Evolutionary conservation across 228 moss, liverwort and hornwort genomes (phyloP), one percentile per base, ranked within the genome.

Genomic region (Sphagnum magellanicum): DNA sequence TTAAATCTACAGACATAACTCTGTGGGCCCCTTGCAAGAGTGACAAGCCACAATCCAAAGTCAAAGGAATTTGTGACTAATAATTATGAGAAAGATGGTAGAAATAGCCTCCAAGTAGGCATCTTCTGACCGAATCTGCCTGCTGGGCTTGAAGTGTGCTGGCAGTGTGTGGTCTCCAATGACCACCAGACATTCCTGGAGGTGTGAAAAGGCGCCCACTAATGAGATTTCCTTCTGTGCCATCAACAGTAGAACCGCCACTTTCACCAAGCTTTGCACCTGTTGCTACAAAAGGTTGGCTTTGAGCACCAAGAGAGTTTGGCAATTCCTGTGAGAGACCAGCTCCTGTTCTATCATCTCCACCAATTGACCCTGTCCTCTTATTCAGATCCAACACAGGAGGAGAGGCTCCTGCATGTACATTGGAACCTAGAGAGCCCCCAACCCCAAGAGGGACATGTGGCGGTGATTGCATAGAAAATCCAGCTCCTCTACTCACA

Each of bases 91-190:
- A 32, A 32, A 32, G 32, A 32, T 32, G 32, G 32, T 32, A 32
- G 32, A 32, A 2, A 32, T 32, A 32, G 32, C 32, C 32, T 32
- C 32, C 32, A 32, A 32, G 32, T 32, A 32, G 32, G 32, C 32
- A 32, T 32, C 3, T 32, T 32, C 32, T 32, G 32, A 92, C 95
- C 72, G 86, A 75, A 73, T 92, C 92, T 70, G 79, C 67, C 66
- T 73, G 76, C 66, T 73, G 76, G 60, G 65, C 67, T 73, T 74
- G 83, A 72, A 83, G 83, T 68, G 92, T 77, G 75, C 80, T 92
- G 71, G 82, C 90, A 74, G 88, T 86, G 78, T 94, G 94, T 47
- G 92, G 94, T 70, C 92, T 90, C 95, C 95, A 95, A 65, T 95
- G 95, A 47, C 87, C 90, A 64, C 84, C 83, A 55, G 91, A 79